Percentiles rank a stretch among this genome's conserved stretches.
phyloP scores from a whole-genome alignment of 176 grass and related monocot species.

The Bonia amplexicaulis region DNA sequence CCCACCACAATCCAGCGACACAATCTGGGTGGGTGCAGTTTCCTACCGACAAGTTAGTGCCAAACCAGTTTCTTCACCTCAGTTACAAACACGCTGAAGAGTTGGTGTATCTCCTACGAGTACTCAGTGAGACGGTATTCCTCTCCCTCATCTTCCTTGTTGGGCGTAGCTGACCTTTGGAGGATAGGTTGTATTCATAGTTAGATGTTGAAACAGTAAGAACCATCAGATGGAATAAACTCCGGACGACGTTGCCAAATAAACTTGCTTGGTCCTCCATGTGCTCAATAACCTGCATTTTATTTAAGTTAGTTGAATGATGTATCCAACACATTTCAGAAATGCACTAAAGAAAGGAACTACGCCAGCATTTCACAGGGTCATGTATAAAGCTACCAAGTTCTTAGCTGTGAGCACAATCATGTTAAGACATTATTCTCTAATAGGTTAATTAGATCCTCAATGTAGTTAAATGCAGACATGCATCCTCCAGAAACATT shows the following conservation, averaged over 20 bases:
- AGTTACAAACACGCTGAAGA: not conserved
- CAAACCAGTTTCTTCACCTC: not conserved
- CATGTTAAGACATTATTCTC: too few species aligned
- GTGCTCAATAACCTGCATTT: slow-evolving; percentile 89
- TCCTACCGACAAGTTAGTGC: slow-evolving; percentile 14
- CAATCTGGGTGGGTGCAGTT: not conserved
- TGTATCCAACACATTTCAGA: too few species aligned
- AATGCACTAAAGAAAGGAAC: too few species aligned
- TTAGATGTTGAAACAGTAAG: slow-evolving; percentile 83
- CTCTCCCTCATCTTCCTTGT: slow-evolving; percentile 78
- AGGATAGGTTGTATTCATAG: slow-evolving; percentile 94
- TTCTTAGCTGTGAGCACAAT: too few species aligned
- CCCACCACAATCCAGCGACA: not conserved
- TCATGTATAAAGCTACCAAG: too few species aligned
- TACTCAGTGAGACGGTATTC: slow-evolving; percentile 8
- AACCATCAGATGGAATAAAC: slow-evolving; percentile 56
- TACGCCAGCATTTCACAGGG: too few species aligned
- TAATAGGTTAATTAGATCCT: too few species aligned
- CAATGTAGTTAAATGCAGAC: too few species aligned
- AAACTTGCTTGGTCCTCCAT: slow-evolving; percentile 75
- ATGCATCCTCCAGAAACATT: too few species aligned
- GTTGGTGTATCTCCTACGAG: not conserved
- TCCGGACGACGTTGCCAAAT: slow-evolving; percentile 62
- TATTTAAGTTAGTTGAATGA: not conserved
- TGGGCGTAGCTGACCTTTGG: slow-evolving; percentile 58